A percentile compares a stretch with the other conserved stretches of the same genome.
These are phyloP conservation scores for Fusarium anthophilum DNA, from an alignment of 2,329 filamentous ascomycete genomes.

Conservation along the genomic window DNA sequence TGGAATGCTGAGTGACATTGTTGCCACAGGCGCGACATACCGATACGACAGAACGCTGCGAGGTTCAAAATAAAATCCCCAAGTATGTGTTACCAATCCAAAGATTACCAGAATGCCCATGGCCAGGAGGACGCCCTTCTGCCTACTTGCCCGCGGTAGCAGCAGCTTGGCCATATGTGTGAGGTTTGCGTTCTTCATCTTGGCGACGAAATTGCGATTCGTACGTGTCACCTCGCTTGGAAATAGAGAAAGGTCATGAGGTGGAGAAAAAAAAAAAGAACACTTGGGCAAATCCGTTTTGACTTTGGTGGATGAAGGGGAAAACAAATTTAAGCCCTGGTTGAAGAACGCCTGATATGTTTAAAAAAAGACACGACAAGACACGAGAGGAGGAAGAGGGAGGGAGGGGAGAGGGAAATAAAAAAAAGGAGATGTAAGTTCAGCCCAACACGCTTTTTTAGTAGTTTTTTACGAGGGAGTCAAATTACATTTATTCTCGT, in stretches of 20 bases:
- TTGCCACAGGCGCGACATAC: not conserved
- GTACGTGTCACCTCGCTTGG: not conserved
- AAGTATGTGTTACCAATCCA: slow-evolving; percentile 1
- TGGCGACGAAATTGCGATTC: not conserved
- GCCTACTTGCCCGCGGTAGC: not conserved
- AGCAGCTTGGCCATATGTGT: not conserved
- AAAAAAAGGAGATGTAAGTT: not conserved
- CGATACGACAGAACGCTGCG: not conserved
- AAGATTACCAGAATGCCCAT: slow-evolving; percentile 8
- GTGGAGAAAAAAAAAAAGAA: not conserved
- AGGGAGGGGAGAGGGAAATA: not conserved
- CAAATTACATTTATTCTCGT: not conserved
- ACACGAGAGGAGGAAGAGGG: not conserved
- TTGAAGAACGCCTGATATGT: not conserved
- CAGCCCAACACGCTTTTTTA: not conserved
- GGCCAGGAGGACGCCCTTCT: slow-evolving; percentile 3
- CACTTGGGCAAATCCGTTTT: not conserved
- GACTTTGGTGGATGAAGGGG: not conserved
- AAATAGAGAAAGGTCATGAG: not conserved
- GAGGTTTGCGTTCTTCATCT: not conserved
- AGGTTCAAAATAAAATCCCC: slow-evolving; percentile 7
- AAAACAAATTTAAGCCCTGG: not conserved
- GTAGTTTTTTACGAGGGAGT: not conserved
- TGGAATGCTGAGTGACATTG: not conserved
- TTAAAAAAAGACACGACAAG: not conserved